Evolutionary conservation across 2,329 filamentous ascomycete genomes (phyloP).

Genomic region (Trichoderma lentiforme): DNA sequence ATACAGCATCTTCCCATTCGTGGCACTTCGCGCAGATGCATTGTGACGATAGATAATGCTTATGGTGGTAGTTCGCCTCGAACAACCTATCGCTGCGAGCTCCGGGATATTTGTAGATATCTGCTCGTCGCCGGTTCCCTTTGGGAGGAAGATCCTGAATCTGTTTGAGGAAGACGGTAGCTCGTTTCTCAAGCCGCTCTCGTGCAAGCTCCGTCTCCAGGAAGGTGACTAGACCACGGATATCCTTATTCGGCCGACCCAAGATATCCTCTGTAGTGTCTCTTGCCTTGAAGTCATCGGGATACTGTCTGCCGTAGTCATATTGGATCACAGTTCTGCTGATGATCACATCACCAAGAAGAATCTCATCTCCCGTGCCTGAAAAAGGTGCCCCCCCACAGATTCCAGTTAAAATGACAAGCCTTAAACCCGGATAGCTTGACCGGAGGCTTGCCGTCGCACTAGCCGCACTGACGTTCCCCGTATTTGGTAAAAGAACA

Average conservation of each 20-base stretch:
- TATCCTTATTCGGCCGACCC: background rate
- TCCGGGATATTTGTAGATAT: background rate
- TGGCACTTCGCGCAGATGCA: background rate
- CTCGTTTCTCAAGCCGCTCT: background rate
- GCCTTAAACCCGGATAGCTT: background rate
- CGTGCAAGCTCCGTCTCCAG: background rate
- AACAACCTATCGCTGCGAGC: background rate
- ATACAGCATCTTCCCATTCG: background rate
- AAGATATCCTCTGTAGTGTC: background rate
- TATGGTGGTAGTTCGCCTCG: background rate
- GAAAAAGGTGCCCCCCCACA: background rate
- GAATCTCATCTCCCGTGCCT: background rate
- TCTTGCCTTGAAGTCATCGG: background rate
- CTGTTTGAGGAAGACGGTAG: background rate
- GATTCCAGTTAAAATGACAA: background rate
- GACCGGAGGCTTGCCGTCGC: background rate
- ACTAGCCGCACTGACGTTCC: background rate
- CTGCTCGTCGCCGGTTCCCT: background rate
- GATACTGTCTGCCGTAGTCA: background rate
- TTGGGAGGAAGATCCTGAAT: background rate
- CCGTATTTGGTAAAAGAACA: background rate
- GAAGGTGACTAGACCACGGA: background rate
- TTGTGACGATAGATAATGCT: background rate
- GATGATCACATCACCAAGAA: background rate
- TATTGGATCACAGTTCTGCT: background rate